A percentile compares a stretch with the other conserved stretches of the same genome.
These are phyloP conservation scores for Suillus tomentosus DNA, from an alignment of 768 basidiomycete species.

Conservation along the genomic window DNA sequence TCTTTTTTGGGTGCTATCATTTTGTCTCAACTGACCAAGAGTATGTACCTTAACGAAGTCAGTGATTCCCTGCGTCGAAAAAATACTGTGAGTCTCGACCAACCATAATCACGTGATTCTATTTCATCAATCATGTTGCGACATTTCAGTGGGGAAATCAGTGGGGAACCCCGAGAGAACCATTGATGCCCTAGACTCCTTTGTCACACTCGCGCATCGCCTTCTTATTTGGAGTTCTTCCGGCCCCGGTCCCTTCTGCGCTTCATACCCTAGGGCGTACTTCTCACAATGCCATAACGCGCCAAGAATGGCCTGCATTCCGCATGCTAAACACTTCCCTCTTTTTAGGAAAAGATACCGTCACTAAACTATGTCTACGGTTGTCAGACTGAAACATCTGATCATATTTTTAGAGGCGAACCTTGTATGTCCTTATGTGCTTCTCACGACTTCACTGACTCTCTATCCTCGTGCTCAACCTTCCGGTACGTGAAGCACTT, in stretches of 20 bases:
- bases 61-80: background rate
- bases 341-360: background rate
- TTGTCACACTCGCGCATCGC: background rate
- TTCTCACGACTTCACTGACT: slow-evolving; percentile 2
- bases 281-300: background rate
- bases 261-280: background rate
- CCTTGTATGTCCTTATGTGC: background rate
- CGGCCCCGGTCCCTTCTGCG: background rate
- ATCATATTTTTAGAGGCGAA: background rate
- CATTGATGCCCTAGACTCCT: background rate
- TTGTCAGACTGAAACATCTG: background rate
- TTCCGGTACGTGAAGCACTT: background rate
- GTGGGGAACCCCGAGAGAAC: background rate
- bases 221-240: background rate
- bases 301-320: background rate
- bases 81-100: background rate
- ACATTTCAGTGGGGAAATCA: background rate
- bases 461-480: background rate
- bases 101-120: background rate
- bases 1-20: background rate
- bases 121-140: background rate
- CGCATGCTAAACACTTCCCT: background rate
- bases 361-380: background rate
- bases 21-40: background rate
- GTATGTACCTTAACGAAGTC: background rate